Conservation (phyloP, 495 filamentous ascomycete genomes). For the Tuber indicum region DNA sequence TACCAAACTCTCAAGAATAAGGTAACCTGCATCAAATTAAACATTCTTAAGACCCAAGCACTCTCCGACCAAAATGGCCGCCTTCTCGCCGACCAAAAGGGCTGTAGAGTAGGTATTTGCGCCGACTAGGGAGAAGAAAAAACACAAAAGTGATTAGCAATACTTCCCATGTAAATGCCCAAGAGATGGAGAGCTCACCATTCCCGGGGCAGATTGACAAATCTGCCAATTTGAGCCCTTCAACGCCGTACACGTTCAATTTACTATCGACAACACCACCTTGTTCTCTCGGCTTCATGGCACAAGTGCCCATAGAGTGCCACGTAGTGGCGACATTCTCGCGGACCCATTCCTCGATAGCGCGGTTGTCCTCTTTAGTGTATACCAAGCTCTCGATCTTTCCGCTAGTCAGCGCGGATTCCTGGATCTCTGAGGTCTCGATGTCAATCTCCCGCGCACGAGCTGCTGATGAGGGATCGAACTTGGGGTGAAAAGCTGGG, state of each 20-base stretch:
- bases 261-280: conserved; percentile 51
- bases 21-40: background rate
- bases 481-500: conserved; percentile 49
- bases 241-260: conserved; percentile 49
- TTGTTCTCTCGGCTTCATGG: conserved; percentile 40
- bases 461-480: conserved; percentile 47
- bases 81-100: conserved; percentile 56
- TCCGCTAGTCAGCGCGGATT: background rate
- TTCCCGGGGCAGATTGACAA: conserved; percentile 53
- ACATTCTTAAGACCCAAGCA: conserved; percentile 46
- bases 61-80: conserved; percentile 52
- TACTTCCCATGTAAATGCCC: background rate
- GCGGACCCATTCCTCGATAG: conserved; percentile 48
- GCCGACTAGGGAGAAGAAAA: conserved; percentile 42
- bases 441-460: conserved; percentile 32
- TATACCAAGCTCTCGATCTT: conserved; percentile 45
- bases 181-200: conserved; percentile 20
- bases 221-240: conserved; percentile 48
- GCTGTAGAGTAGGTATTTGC: conserved; percentile 60
- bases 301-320: conserved; percentile 49
- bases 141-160: background rate
- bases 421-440: conserved; percentile 15
- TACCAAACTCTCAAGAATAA: background rate
- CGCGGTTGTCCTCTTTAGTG: conserved; percentile 51
- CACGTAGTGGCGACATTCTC: conserved; percentile 49